These are phyloP conservation scores for Daldinia vernicosa DNA, from an alignment of 495 filamentous ascomycete species.

Conservation along the genomic window DNA sequence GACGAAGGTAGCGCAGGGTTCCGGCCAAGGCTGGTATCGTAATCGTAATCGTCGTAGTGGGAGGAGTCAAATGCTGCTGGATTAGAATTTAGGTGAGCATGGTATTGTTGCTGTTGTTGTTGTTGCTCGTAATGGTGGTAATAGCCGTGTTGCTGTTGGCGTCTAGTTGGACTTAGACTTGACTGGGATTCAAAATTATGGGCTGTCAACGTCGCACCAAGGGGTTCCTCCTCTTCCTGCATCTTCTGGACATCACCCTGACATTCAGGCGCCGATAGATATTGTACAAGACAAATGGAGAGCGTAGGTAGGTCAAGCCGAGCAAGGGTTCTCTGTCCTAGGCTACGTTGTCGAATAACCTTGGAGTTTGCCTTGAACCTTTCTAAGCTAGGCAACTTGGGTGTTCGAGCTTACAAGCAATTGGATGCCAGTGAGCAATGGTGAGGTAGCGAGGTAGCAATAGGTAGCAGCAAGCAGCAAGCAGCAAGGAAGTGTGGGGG, in stretches of 20 bases:
- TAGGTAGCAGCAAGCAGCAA: neutral
- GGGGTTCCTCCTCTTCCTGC: conserved; percentile 49
- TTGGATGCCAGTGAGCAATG: conserved; percentile 38
- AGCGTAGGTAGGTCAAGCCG: conserved; percentile 39
- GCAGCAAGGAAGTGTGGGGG: conserved; percentile 35
- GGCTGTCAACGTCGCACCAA: conserved; percentile 49
- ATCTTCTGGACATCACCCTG: conserved; percentile 45
- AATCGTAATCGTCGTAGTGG: conserved; percentile 36
- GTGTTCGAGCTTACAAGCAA: conserved; percentile 37
- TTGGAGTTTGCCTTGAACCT: conserved; percentile 29
- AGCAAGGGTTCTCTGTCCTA: conserved; percentile 36
- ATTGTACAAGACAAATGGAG: conserved; percentile 28
- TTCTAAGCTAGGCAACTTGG: conserved; percentile 33
- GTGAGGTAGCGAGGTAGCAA: conserved; percentile 33
- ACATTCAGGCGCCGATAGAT: conserved; percentile 41
- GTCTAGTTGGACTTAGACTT: conserved; percentile 39
- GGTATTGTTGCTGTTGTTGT: conserved; percentile 27
- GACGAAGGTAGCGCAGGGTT: conserved; percentile 30
- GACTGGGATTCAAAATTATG: conserved; percentile 48
- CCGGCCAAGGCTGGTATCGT: conserved; percentile 20
- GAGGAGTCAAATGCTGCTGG: conserved; percentile 32
- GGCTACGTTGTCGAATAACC: conserved; percentile 44
- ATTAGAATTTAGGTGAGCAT: conserved; percentile 26
- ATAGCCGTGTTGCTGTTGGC: conserved; percentile 18
- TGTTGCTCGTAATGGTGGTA: conserved; percentile 28